Conservation (phyloP, 2,329 filamentous ascomycete genomes). For the Cladosporium sp. region DNA sequence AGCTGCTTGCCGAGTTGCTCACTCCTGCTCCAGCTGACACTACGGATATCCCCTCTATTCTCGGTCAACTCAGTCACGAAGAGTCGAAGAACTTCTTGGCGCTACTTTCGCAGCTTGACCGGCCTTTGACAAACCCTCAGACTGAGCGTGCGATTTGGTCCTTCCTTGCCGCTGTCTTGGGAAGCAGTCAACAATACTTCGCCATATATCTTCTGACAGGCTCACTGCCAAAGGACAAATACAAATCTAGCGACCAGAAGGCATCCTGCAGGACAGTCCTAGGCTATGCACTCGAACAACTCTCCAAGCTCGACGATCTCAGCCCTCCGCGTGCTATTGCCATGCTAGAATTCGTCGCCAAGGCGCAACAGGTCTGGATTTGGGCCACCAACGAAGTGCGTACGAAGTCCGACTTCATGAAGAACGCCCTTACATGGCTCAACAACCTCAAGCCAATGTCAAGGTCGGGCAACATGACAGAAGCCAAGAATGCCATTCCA, state of each 20-base stretch:
- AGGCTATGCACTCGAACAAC: slow-evolving; percentile 64
- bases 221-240: slow-evolving; percentile 71
- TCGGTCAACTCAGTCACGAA: slow-evolving; percentile 80
- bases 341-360: slow-evolving; percentile 80
- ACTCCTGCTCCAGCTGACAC: slow-evolving; percentile 57
- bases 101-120: slow-evolving; percentile 71
- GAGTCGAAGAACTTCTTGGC: slow-evolving; percentile 81
- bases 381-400: slow-evolving; percentile 83
- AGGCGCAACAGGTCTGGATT: slow-evolving; percentile 90
- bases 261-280: slow-evolving; percentile 64
- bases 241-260: slow-evolving; percentile 56
- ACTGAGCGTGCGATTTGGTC: slow-evolving; percentile 73
- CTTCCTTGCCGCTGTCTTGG: slow-evolving; percentile 79
- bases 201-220: slow-evolving; percentile 89
- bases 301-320: slow-evolving; percentile 61
- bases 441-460: slow-evolving; percentile 52
- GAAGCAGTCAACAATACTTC: slow-evolving; percentile 92
- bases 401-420: slow-evolving; percentile 69
- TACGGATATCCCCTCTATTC: slow-evolving; percentile 85
- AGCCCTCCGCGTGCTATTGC: slow-evolving; percentile 64
- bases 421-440: slow-evolving; percentile 67
- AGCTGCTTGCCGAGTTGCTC: slow-evolving; percentile 69
- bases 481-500: slow-evolving; percentile 27
- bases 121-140: slow-evolving; percentile 62
- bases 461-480: slow-evolving; percentile 23